These are phyloP conservation scores for Fusarium sp. DNA, from an alignment of 2,329 filamentous ascomycete species.

Conservation along the genomic window DNA sequence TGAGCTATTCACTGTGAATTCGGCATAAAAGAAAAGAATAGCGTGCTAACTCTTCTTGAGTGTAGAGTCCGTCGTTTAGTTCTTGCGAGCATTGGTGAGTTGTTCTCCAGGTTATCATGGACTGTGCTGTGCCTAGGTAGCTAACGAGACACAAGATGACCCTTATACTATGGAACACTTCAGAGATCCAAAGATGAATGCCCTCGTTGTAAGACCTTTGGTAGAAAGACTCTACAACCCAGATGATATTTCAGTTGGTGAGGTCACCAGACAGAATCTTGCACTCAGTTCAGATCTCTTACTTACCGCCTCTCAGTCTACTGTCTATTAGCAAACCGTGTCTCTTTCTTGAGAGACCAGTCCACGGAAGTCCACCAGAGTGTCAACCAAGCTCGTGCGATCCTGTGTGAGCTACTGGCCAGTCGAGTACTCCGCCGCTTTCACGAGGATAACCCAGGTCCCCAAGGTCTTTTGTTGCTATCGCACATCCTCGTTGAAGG, in stretches of 20 bases:
- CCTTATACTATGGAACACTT: conserved; percentile 69
- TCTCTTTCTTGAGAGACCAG: conserved; percentile 77
- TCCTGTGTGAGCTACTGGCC: conserved; percentile 76
- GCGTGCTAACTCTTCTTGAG: conserved; percentile 45
- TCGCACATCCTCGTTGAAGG: conserved; percentile 77
- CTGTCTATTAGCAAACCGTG: conserved; percentile 76
- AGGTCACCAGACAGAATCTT: conserved; percentile 27
- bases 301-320: conserved; percentile 63
- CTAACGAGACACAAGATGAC: conserved; percentile 51
- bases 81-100: conserved; percentile 46
- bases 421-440: conserved; percentile 74
- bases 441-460: conserved; percentile 74
- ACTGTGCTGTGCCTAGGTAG: neutral
- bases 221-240: conserved; percentile 75
- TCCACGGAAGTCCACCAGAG: conserved; percentile 74
- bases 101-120: neutral
- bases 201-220: conserved; percentile 73
- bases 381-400: conserved; percentile 75
- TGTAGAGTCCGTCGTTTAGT: conserved; percentile 47
- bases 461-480: conserved; percentile 71
- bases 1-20: neutral
- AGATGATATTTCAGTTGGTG: conserved; percentile 72
- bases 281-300: neutral
- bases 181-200: conserved; percentile 74
- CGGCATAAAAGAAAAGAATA: conserved; percentile 1